Evolutionary conservation across 192 early-diverging fungal species (phyloP).

Genomic region (Coemansia javaensis): DNA sequence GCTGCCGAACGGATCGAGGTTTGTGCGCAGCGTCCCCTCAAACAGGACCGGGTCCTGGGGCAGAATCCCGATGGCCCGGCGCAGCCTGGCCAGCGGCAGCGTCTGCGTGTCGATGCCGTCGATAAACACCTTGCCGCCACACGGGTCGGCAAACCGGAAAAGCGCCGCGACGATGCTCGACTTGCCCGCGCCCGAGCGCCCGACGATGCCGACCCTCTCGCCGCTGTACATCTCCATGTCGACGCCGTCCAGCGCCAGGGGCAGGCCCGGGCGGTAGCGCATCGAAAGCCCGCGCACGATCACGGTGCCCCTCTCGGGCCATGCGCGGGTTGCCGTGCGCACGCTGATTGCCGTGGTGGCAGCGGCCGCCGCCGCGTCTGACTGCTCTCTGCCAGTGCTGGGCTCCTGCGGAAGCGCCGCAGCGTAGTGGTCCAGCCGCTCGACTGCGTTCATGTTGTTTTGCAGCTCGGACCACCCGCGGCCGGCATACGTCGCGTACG

Average conservation of each 20-base stretch:
- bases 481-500: slow-evolving; percentile 36
- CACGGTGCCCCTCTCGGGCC: slow-evolving; percentile 36
- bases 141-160: slow-evolving; percentile 70
- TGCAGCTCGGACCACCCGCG: slow-evolving; percentile 49
- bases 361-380: neutral
- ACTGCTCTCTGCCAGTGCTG: neutral
- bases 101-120: slow-evolving; percentile 62
- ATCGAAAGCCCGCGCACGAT: slow-evolving; percentile 33
- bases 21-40: slow-evolving; percentile 62
- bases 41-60: slow-evolving; percentile 75
- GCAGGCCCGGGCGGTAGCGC: slow-evolving; percentile 28
- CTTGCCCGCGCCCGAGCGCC: slow-evolving; percentile 80
- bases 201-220: slow-evolving; percentile 78
- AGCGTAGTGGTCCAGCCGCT: slow-evolving; percentile 39
- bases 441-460: slow-evolving; percentile 49
- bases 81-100: slow-evolving; percentile 56
- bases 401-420: slow-evolving; percentile 25
- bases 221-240: slow-evolving; percentile 58
- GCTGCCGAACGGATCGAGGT: slow-evolving; percentile 63
- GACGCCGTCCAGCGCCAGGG: slow-evolving; percentile 44
- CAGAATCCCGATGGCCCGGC: slow-evolving; percentile 60
- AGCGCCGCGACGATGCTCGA: slow-evolving; percentile 60
- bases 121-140: slow-evolving; percentile 54
- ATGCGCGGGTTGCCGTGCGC: neutral
- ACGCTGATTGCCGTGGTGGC: neutral